Evolutionary conservation across 2,329 filamentous ascomycete species (phyloP).

Genomic region (Harringtonia aguacate): DNA sequence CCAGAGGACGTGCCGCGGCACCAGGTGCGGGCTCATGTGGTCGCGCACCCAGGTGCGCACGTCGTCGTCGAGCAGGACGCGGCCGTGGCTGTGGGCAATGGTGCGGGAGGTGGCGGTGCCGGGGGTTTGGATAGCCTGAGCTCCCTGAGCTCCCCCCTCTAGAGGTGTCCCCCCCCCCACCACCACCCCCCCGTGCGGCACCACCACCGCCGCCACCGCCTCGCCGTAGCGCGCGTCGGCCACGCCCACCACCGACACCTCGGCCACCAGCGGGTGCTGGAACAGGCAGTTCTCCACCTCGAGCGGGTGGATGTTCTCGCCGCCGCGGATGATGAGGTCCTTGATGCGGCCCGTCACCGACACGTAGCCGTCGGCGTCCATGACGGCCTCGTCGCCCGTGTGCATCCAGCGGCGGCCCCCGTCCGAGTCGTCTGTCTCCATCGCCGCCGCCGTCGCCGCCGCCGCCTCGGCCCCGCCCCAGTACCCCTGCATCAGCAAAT

Average conservation of each 20-base stretch:
- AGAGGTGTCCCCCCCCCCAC: conserved; percentile 14
- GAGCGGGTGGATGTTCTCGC: conserved; percentile 91
- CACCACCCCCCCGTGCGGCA: conserved; percentile 33
- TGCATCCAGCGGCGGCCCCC: conserved; percentile 60
- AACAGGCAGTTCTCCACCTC: conserved; percentile 87
- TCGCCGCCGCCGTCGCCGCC: conserved; percentile 55
- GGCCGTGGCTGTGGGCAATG: too few relatives aligned
- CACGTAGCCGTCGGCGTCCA: conserved; percentile 76
- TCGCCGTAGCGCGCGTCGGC: conserved; percentile 79
- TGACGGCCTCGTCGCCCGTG: conserved; percentile 82
- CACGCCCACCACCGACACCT: conserved; percentile 76
- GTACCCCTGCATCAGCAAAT: conserved; percentile 85
- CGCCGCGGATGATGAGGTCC: conserved; percentile 88
- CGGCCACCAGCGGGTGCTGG: conserved; percentile 55
- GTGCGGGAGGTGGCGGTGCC: too few relatives aligned
- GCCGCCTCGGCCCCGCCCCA: conserved; percentile 59
- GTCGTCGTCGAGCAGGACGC: conserved; percentile 38
- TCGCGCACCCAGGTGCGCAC: conserved; percentile 63
- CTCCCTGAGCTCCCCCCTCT: too few relatives aligned
- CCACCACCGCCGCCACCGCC: conserved; percentile 73
- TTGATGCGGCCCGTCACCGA: conserved; percentile 87
- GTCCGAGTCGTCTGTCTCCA: conserved; percentile 11
- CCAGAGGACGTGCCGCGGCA: conserved; percentile 87
- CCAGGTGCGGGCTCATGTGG: conserved; percentile 62
- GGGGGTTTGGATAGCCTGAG: too few relatives aligned